Base-by-base conservation (phyloP, 179 eudicot species). In the Nepenthes alata region DNA sequence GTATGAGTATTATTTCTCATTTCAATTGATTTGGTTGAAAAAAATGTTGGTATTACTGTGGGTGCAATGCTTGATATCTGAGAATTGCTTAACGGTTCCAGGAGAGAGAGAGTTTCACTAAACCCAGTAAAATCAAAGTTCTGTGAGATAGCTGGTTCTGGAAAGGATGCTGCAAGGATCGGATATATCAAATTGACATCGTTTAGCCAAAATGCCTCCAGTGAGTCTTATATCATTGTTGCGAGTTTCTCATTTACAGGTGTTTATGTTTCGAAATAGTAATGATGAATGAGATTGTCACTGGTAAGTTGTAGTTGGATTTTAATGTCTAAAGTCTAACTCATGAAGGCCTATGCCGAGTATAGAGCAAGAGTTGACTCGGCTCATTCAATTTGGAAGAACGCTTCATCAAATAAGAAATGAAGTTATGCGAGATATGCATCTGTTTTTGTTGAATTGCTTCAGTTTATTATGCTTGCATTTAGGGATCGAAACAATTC, bases 171-270 rank as follows among this genome's bases (percentile, higher is more conserved):
- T 58, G 53, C 89, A 53, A 84, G 71, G 77, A 78, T 91, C 59
- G 98, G 98, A 67, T 91, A 91, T 64, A 91, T 91, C 80, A 91
- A 91, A 67, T 70, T 91, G 72, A 73, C 95, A 11, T 71, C 96
- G 61, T 91, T 91, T 76, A 89, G 80, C 56, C 86, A 83, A 78
- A 91, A 91, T 81, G 85, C 98, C 71, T 86, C 98, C 48, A 86
- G 98, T 91, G 81, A 56, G 73, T 66, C 60, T 38, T 38, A 10
- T 62, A 25, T 47, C 15, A 12, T 39, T 14, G 15, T 10, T 37
- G 9, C 7, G 3, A 1, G 2, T 2, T 58, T 37, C 25, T 5
- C 49, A 2, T 5, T 3, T 13, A 1, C 37, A 1, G 6, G 6
- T 39, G 12, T 13, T 8, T 6, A 9, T n/a, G 7, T 15, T 58